Conservation (phyloP, 2,329 filamentous ascomycete species). For the Claviceps citrina region DNA sequence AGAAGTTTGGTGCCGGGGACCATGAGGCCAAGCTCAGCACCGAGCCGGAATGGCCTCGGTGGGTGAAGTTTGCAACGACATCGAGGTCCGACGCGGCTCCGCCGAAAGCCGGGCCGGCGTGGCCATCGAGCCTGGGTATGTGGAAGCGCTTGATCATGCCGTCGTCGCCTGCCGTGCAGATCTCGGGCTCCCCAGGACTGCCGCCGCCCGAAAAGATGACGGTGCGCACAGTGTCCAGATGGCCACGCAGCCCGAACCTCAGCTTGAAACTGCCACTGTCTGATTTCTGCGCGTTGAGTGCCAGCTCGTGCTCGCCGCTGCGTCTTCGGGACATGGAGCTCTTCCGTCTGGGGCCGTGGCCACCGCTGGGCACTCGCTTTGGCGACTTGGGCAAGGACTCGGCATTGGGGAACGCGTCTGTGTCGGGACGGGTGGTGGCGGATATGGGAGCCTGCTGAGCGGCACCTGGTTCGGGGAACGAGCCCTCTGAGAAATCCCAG, state of each 20-base stretch:
- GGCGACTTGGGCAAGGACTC: conserved; percentile 72
- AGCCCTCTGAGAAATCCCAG: conserved; percentile 84
- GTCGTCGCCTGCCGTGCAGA: conserved; percentile 91
- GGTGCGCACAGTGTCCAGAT: conserved; percentile 83
- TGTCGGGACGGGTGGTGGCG: conserved; percentile 56
- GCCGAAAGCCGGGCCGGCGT: conserved; percentile 23
- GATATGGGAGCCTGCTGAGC: conserved; percentile 30
- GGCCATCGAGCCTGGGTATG: conserved; percentile 62
- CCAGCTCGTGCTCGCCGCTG: conserved; percentile 51
- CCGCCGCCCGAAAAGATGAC: conserved; percentile 96
- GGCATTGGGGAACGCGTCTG: conserved; percentile 71
- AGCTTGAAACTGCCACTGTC: conserved; percentile 79
- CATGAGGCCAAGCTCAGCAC: conserved; percentile 79
- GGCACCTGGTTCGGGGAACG: conserved; percentile 40
- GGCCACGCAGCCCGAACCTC: conserved; percentile 77
- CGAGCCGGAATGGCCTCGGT: conserved; percentile 81
- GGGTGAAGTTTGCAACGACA: conserved; percentile 85
- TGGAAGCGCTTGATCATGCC: conserved; percentile 95
- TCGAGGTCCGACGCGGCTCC: conserved; percentile 65
- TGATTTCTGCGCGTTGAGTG: conserved; percentile 39
- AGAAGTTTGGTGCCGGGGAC: conserved; percentile 75
- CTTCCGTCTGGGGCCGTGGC: conserved; percentile 58
- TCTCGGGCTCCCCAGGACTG: conserved; percentile 87
- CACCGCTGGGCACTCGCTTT: conserved; percentile 45
- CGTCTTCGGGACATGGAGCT: conserved; percentile 60